These are phyloP conservation scores for Phytophthora nicotianae DNA, from an alignment of 352 stramenopile genomes.

Conservation along the genomic window DNA sequence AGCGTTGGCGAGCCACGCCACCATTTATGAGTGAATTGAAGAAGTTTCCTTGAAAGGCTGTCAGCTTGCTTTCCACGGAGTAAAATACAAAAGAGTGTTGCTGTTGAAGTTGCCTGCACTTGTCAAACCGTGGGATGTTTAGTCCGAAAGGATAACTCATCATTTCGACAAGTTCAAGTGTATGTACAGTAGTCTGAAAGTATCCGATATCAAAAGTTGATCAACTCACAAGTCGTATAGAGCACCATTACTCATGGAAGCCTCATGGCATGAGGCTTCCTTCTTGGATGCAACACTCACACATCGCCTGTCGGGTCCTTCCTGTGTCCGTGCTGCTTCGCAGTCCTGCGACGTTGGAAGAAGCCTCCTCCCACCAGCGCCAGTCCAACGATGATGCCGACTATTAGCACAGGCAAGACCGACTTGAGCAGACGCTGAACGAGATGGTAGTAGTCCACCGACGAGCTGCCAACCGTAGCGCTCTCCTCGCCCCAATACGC, in stretches of 20 bases:
- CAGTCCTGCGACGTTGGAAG: conserved; percentile 45
- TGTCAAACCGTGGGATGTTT: conserved; percentile 11
- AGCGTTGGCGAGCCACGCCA: no score
- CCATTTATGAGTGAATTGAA: no score
- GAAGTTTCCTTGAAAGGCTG: no score
- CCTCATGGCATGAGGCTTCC: background rate
- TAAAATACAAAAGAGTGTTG: background rate
- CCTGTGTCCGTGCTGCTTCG: conserved; percentile 19
- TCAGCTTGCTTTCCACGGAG: background rate
- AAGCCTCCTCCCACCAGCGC: conserved; percentile 40
- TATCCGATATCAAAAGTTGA: conserved; percentile 1
- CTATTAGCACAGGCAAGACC: conserved; percentile 54
- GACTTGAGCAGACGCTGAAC: conserved; percentile 46
- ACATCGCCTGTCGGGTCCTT: conserved; percentile 26
- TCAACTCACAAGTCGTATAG: background rate
- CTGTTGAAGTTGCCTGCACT: background rate
- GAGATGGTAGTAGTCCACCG: conserved; percentile 47
- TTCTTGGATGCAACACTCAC: background rate
- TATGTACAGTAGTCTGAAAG: no score
- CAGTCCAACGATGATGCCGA: conserved; percentile 45
- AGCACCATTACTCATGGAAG: no score
- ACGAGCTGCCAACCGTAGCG: conserved; percentile 37
- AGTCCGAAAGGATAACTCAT: background rate
- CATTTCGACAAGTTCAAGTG: conserved; percentile 1
- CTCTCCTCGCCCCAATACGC: conserved; percentile 64